Base-by-base conservation (phyloP, 768 basidiomycete genomes). In the Mycena venus region DNA sequence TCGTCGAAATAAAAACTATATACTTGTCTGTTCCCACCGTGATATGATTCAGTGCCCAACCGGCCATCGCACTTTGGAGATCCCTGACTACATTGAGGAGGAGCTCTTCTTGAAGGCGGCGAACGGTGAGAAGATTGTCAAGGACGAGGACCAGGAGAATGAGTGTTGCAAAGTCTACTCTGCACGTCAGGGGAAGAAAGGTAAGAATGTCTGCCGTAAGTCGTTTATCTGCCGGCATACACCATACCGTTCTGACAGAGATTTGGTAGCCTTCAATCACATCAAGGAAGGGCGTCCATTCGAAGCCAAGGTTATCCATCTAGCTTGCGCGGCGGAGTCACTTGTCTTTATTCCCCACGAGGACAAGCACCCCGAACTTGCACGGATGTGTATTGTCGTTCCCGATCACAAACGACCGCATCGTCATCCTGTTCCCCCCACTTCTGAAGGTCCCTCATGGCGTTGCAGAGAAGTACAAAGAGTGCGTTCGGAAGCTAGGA, bases 321-420 rank as follows among this genome's bases (percentile, higher is more conserved):
- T 68, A 32, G 31, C 67, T 68, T 68, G 67, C 31, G 40, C 32
- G 40, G 67, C 42, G 56, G 56, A 68, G 29, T 47, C 27, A n/a
- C 47, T 49, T n/a, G 56, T 68, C 23, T 59, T 59, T 49, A 36
- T 68, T 44, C 56, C 56, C 38, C 55, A 68, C 32, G 56, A 58
- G 67, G 55, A 68, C 44, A 68, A 59, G 40, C 56, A 68, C 56
- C 67, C 67, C 55, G 67, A 58, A 36, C 55, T 68, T 47, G 67
- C 66, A 23, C 67, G 55, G 42, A 59, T 32, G 67, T 59, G 55
- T 58, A 47, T 68, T 36, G 67, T 68, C 34, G 36, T 68, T 49
- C 67, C 67, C 42, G 56, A 68, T 59, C 42, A 29, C 56, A 49
- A 21, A 36, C 25, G 32, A 21, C 29, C 55, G 7, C 56, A 68